These are phyloP conservation scores for Globisporangium abappressorium DNA, from an alignment of 352 stramenopile genomes.

Conservation along the genomic window DNA sequence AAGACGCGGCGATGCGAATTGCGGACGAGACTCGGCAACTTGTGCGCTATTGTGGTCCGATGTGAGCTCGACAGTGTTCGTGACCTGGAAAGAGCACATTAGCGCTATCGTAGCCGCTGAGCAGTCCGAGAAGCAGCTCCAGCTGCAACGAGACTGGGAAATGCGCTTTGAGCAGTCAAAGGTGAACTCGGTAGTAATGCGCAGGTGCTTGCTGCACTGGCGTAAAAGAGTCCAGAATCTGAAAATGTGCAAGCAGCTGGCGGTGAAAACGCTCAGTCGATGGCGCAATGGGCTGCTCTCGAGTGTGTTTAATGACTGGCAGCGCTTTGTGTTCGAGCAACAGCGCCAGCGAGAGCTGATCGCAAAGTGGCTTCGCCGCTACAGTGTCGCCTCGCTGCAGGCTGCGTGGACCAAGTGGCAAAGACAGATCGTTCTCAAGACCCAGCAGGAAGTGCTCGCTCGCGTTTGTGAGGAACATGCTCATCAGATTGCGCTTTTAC, in stretches of 20 bases:
- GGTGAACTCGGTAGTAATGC: conserved; percentile 20
- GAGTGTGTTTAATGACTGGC: conserved; percentile 23
- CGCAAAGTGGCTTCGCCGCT: conserved; percentile 16
- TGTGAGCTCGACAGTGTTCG: not conserved
- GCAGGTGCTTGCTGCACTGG: conserved; percentile 28
- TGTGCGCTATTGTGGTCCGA: not conserved
- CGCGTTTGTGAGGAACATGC: not conserved
- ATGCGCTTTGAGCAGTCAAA: conserved; percentile 24
- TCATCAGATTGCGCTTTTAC: not conserved
- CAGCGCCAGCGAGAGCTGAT: conserved; percentile 28
- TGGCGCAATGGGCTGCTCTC: conserved; percentile 23
- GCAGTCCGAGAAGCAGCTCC: conserved; percentile 17
- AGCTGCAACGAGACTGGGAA: conserved; percentile 28
- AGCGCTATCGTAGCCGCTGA: conserved; percentile 9
- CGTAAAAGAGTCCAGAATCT: conserved; percentile 10
- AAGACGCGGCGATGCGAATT: not conserved
- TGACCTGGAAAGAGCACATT: conserved; percentile 20
- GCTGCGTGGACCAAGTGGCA: conserved; percentile 16
- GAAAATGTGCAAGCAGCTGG: conserved; percentile 1
- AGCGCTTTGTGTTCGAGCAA: conserved; percentile 16
- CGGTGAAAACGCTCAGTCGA: conserved; percentile 22
- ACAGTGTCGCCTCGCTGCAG: not conserved
- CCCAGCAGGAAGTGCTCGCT: conserved; percentile 4
- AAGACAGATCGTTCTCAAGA: not conserved
- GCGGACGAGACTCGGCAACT: not conserved